A percentile compares a stretch with the other conserved stretches of the same genome.
phyloP scores from a whole-genome alignment of 2,329 filamentous ascomycete genomes.

The Herpotrichia juniperi region DNA sequence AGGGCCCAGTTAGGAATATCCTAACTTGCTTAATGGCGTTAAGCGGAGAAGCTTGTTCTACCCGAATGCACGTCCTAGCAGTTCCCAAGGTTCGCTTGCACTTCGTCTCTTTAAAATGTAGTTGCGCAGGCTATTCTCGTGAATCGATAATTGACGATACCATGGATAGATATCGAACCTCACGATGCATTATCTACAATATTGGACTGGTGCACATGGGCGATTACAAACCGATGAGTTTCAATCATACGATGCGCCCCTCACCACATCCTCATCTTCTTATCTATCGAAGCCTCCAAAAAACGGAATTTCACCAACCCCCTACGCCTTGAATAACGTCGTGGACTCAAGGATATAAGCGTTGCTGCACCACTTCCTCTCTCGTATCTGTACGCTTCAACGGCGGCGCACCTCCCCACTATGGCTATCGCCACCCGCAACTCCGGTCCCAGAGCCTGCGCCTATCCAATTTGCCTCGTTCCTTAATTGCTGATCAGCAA shows the following conservation, averaged over 20 bases:
- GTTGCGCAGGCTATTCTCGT: not conserved
- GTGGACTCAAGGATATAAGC: not conserved
- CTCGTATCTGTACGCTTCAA: constrained; percentile 11
- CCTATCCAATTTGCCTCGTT: constrained; percentile 4
- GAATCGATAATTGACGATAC: constrained; percentile 7
- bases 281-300: not conserved
- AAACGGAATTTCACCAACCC: constrained; percentile 9
- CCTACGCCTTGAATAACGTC: not conserved
- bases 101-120: not conserved
- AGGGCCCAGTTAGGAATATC: constrained; percentile 14
- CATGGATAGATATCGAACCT: not conserved
- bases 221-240: constrained; percentile 2
- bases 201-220: constrained; percentile 1
- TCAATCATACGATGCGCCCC: not conserved
- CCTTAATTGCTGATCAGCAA: constrained; percentile 3
- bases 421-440: constrained; percentile 12
- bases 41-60: constrained; percentile 5
- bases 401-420: constrained; percentile 20
- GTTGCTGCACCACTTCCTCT: not conserved
- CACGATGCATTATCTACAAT: constrained; percentile 6
- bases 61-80: not conserved
- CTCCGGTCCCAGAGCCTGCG: constrained; percentile 9
- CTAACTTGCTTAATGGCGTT: constrained; percentile 21
- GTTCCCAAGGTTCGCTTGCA: not conserved
- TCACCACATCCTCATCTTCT: not conserved